Base-by-base conservation (phyloP, 306 rosid species). In the Crotalaria pallida region DNA sequence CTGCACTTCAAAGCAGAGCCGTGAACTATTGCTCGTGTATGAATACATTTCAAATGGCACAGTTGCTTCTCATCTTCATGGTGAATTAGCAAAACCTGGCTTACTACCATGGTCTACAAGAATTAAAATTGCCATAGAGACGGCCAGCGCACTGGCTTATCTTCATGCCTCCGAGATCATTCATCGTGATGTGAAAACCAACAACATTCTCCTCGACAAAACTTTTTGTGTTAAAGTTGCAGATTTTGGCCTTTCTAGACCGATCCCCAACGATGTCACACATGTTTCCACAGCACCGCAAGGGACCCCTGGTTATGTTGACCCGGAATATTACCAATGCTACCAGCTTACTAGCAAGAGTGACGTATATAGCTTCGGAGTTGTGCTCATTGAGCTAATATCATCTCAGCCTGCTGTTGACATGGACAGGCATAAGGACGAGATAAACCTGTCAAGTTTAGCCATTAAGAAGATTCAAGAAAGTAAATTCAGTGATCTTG, bases 361-460 rank as follows among this genome's bases (percentile, higher is more conserved):
- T 38, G 44, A 38, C 10, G 44, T 38, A 38, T 38, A 38, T 38
- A 38, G 44, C 4, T 38, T 38, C 10, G 44, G 44, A 38, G 44
- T 38, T 10, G 12, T 38, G 44, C 44, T 38, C 44, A 38, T 38
- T 38, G 44, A 38, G n/a, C 44, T 38, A 38, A 10, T 38, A 38
- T 38, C 44, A 38, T 38, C 44, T 2, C 13, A 10, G 3, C 44
- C 44, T 9, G 44, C 44, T 38, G 44, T 38, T 38, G 41, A 2
- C 71, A 79, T 92, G 41, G 59, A 10, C 4, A 72, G 94, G 58
- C 75, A 73, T 13, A 65, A 48, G 48, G 84, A 87, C 72, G 97
- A 92, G 71, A 85, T 89, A 18, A 85, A 84, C 41, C 79, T 92
- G 76, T 80, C 88, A 12, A 80, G 79, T 72, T 59, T 89, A n/a